A percentile compares a stretch with the other conserved stretches of the same genome.
Conservation (phyloP, 371 early-diverging fungal genomes). For the Paraphysoderma sedebokerense region DNA sequence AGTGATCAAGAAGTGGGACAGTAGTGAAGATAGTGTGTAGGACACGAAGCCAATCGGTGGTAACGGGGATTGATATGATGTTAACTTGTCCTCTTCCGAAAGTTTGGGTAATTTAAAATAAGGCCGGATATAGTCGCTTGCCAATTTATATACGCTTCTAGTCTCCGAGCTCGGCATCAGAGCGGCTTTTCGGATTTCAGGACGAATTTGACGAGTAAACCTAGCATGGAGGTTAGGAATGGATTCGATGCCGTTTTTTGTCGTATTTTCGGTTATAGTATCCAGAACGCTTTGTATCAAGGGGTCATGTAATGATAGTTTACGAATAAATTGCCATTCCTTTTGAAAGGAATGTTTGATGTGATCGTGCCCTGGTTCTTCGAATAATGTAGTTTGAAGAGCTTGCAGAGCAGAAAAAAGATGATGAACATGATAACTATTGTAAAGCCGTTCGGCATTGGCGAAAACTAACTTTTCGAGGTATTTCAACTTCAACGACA, state of each 20-base stretch:
- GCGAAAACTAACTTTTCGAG: slow-evolving; percentile 44
- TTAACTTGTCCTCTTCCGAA: no score
- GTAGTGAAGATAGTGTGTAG: slow-evolving; percentile 48
- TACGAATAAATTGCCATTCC: slow-evolving; percentile 31
- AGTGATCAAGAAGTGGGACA: slow-evolving; percentile 62
- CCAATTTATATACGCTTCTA: no score
- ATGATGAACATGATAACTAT: slow-evolving; percentile 1
- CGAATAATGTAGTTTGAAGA: slow-evolving; percentile 3
- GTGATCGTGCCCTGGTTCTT: slow-evolving; percentile 13
- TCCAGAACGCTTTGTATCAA: slow-evolving; percentile 3
- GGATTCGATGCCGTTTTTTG: background rate
- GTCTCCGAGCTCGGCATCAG: slow-evolving; percentile 24
- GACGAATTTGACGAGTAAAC: background rate
- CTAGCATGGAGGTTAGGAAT: slow-evolving; percentile 2
- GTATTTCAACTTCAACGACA: slow-evolving; percentile 48
- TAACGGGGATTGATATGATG: no score
- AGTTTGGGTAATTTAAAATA: no score
- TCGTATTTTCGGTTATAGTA: background rate
- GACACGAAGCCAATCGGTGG: slow-evolving; percentile 68
- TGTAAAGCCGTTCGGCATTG: slow-evolving; percentile 21
- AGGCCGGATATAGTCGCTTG: no score
- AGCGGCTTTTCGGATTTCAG: slow-evolving; percentile 7
- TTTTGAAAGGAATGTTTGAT: slow-evolving; percentile 32
- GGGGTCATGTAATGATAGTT: slow-evolving; percentile 30
- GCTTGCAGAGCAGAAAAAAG: slow-evolving; percentile 4